Base-by-base conservation (phyloP, 352 stramenopile species). In the Phytophthora pseudosyringae region DNA sequence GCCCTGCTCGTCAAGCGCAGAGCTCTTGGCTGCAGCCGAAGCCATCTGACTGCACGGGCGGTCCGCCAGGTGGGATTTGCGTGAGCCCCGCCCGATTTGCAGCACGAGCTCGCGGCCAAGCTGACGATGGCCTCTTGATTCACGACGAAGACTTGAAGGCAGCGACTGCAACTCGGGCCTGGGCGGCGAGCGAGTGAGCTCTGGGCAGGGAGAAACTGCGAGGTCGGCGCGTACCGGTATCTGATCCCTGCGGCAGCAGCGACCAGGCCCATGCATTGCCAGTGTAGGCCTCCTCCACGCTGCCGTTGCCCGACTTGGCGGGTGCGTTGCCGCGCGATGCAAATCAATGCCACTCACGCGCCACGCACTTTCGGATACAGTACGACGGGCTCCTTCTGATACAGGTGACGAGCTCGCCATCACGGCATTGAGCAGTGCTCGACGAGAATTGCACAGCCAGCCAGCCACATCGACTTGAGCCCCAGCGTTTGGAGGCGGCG, bases 351-450 rank as follows among this genome's bases (percentile, higher is more conserved):
- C 21, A 58, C 50, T 46, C 36, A 9, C 5, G 16, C 49, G 59
- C 59, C 60, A 69, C 60, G 60, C 53, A 69, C 60, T 69, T 21
- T 69, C n/a, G 52, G 52, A 51, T 59, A 67, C 59, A 43, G 60
- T n/a, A n/a, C n/a, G n/a, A n/a, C n/a, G n/a, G n/a, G n/a, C n/a
- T n/a, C n/a, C n/a, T n/a, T n/a, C 55, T 62, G 53, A 64, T 59
- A 64, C 61, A 51, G 43, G 52, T 54, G 55, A 59, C 54, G 52
- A 63, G 44, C 13, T 32, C 21, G 12, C 33, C 60, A 68, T 67
- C 21, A 21, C 21, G 21, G 21, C 7, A 35, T 35, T 35, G 31
- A 35, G 31, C 35, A 3, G 21, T 21, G 21, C 21, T 21, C 21
- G 21, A 21, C 21, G 21, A 21, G 21, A 1, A 21, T 21, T 21